phyloP scores from a whole-genome alignment of 2,329 filamentous ascomycete genomes.

The Nannizziopsis barbatae region DNA sequence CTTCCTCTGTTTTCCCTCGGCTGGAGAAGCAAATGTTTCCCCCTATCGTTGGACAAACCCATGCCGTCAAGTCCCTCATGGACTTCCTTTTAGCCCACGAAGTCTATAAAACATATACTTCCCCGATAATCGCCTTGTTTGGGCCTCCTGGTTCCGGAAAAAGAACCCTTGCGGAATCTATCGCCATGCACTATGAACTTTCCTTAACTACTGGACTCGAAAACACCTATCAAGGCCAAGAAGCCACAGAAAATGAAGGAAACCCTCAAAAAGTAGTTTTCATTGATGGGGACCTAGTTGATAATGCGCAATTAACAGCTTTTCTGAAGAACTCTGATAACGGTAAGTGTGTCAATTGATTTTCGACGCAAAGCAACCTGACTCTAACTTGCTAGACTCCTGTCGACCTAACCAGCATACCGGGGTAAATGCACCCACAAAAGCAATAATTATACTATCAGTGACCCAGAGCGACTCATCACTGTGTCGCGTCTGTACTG shows the following conservation, averaged over 20 bases:
- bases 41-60: slow-evolving; percentile 10
- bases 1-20: neutral
- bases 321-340: neutral
- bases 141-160: slow-evolving; percentile 14
- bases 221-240: neutral
- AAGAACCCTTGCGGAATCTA: slow-evolving; percentile 8
- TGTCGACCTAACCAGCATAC: neutral
- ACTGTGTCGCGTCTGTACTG: slow-evolving; percentile 6
- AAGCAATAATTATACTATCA: slow-evolving; percentile 33
- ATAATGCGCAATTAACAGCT: neutral
- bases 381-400: neutral
- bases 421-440: slow-evolving; percentile 18
- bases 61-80: slow-evolving; percentile 9
- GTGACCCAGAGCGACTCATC: slow-evolving; percentile 19
- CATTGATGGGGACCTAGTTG: slow-evolving; percentile 4
- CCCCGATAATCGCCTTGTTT: slow-evolving; percentile 14
- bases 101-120: neutral
- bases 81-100: slow-evolving; percentile 9
- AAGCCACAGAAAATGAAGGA: neutral
- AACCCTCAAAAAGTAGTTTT: neutral
- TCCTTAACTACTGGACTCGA: neutral
- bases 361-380: neutral
- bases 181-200: slow-evolving; percentile 9
- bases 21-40: slow-evolving; percentile 1
- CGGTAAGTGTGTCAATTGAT: neutral